Base-by-base conservation (phyloP, 2,329 filamentous ascomycete genomes). In the Phoma sp. region DNA sequence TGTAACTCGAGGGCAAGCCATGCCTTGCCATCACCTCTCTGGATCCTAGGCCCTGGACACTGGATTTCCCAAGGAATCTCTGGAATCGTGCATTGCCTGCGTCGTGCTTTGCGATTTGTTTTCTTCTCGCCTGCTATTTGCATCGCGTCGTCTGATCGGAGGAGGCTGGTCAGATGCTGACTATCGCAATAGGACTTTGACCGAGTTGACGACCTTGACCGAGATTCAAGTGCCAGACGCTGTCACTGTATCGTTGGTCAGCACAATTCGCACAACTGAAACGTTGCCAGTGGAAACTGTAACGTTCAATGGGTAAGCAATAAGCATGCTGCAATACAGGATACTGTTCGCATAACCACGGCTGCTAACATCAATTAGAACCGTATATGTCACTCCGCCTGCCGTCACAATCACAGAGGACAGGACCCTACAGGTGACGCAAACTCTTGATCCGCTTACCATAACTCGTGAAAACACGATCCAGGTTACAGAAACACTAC, bases 231-330 rank as follows among this genome's bases (percentile, higher is more conserved):
- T 36, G 4, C 48, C 48, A 7, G n/a, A 30, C 2, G 26, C 33
- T 17, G 14, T 45, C 12, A 51, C 48, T 3, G 17, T 51, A 4
- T 47, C 49, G 2, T 6, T 53, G 11, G 25, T 23, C 6, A 37
- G 42, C 9, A 53, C 49, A 9, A 30, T 50, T 14, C n/a, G 36
- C 21, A 32, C 38, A 3, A 50, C 47, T 4, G 15, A 34, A 12
- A 50, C 38, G 7, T 25, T 50, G 2, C 38, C 47, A 1, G 47
- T 25, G 6, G 39, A 40, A 4, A 50, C 47, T 1, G 47, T 43
- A 21, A 50, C 47, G 1, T 50, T 42, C 25, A 50, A 50, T 21
- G 42, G 42, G 42, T 46, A 17, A 36, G 42, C 32, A 9, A 10
- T n/a, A n/a, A n/a, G n/a, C n/a, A n/a, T n/a, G n/a, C n/a, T n/a